phyloP scores from a whole-genome alignment of 306 rosid species.

The Quercus parvula region DNA sequence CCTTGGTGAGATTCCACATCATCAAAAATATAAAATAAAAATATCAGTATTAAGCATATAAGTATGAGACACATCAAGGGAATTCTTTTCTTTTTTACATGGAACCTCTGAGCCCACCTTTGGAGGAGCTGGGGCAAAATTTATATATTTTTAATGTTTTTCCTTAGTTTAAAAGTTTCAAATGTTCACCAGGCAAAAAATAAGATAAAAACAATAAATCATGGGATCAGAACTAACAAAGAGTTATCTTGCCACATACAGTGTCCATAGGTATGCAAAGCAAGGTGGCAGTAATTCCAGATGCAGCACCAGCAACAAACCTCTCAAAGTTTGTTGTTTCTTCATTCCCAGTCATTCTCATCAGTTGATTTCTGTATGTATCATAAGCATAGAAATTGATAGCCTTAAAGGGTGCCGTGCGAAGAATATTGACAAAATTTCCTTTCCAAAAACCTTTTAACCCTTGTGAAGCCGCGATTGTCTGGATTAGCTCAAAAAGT shows the following conservation, averaged over 20 bases:
- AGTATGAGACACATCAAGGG: background rate
- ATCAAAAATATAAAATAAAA: too few species aligned
- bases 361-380: conserved; percentile 84
- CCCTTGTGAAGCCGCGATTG: conserved; percentile 78
- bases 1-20: too few species aligned
- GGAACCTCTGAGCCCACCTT: too few species aligned
- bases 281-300: conserved; percentile 82
- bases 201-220: background rate
- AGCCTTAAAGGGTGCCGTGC: conserved; percentile 95
- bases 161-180: background rate
- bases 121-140: background rate
- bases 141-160: background rate
- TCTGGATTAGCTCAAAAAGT: conserved; percentile 55
- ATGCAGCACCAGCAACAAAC: conserved; percentile 94
- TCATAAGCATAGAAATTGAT: conserved; percentile 87
- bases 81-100: background rate
- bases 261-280: conserved; percentile 95
- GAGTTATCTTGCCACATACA: conserved; percentile 42
- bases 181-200: background rate
- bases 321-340: conserved; percentile 90
- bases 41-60: background rate
- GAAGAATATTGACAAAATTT: conserved; percentile 82
- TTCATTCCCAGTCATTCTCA: conserved; percentile 64
- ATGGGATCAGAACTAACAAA: background rate
- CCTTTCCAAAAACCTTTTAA: conserved; percentile 97